Base-by-base conservation (phyloP, 1,139 yeast genomes). In the Saccharomyces uvarum region DNA sequence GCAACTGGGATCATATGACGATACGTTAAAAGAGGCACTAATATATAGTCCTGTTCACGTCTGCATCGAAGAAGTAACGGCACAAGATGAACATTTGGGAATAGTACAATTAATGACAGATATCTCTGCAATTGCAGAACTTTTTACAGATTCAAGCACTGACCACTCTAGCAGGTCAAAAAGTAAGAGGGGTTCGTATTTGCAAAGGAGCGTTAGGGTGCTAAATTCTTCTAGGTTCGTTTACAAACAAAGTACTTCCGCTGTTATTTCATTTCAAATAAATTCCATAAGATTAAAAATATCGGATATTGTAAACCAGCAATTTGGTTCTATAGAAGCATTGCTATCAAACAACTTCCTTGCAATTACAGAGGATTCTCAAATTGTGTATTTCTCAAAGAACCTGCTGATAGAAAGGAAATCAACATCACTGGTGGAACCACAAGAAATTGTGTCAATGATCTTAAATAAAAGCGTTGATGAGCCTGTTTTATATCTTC, bases 321-420 rank as follows among this genome's bases (percentile, higher is more conserved):
- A 68, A 4, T 81, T 84, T 69, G 89, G 88, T 0, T 73, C 70
- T 50, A 21, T 83, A 3, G 55, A 59, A 0, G 64, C 73, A 0
- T 51, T 51, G 0, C 44, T 76, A 0, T 57, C 62, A 0, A 63
- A 71, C 6, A 57, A 74, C 16, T 59, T 72, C 0, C 16, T 77
- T 1, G 71, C 75, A 51, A 59, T 70, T n/a, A 66, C 68, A 5
- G 73, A 70, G 19, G 74, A 72, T 28, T 66, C 68, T 33, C 71
- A 70, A 21, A 19, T 67, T 5, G 72, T 75, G 48, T 73, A 77
- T 0, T 73, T 56, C 46, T 51, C 63, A 4, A 57, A 54, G 16
- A 29, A 14, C 1, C 8, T 61, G 60, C 53, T 4, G 58, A 54
- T 1, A 8, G 28, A 1, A 41, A 27, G 1, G 77, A 80, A 55